Base-by-base conservation (phyloP, 192 early-diverging fungal species). In the Backusella westeae region DNA sequence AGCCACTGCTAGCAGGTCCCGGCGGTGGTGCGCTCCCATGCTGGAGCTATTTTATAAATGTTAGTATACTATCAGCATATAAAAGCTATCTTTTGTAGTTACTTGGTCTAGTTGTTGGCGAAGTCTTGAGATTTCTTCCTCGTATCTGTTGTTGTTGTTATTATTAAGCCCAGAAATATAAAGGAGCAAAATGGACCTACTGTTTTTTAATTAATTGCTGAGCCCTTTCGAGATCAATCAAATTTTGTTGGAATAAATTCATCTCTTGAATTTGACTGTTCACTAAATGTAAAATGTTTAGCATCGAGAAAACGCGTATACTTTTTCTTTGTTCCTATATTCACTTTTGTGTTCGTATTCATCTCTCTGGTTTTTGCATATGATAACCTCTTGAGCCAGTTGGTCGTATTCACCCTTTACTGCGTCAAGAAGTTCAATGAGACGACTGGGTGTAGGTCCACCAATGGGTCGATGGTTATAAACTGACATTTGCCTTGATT, bases 301-400 rank as follows among this genome's bases (percentile, higher is more conserved):
- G 39, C 32, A 46, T 59, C 56, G 26, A 79, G 34, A 52, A 69
- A 73, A 66, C 15, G 34, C 66, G 23, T 56, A 38, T 38, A 65
- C 23, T n/a, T 14, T 14, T 63, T 56, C 15, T 76, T 59, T 56
- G 23, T 42, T 39, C 35, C 1, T 0, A 23, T 39, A 81, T 88
- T 81, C 91, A 95, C 95, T 85, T 84, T 95, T 92, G 74, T 94
- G 90, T 84, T 96, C 97, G 78, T 90, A 89, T 71, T 98, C 97
- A 77, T 97, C 95, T 66, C 93, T 85, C 78, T 95, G 93, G 35
- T 86, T 84, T 81, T 93, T 92, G 83, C 80, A 89, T 23, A 87
- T 84, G 26, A 89, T 84, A 8, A 90, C 87, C 71, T 97, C 97
- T 80, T 95, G 90, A 49, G 87, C 85, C 42, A 95, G 77, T 76